Conservation (phyloP, 495 filamentous ascomycete species). For the Wilcoxina mikolae region DNA sequence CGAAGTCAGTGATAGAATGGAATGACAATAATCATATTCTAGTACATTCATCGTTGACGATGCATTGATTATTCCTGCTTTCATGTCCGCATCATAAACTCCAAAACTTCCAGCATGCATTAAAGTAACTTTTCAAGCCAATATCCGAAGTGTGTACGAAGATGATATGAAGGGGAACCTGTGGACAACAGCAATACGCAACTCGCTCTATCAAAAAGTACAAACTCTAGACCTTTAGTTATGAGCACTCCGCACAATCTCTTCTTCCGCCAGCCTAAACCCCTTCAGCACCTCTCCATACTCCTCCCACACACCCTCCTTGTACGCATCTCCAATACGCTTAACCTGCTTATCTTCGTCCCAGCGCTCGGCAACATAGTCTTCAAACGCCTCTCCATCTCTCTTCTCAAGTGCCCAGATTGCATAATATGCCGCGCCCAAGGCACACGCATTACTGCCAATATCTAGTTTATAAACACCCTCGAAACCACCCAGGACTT, state of each 20-base stretch:
- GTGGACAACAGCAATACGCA: too few species aligned
- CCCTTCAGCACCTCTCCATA: slow-evolving; percentile 65
- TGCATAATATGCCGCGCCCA: slow-evolving; percentile 94
- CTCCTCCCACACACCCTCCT: slow-evolving; percentile 49
- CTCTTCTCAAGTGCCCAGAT: slow-evolving; percentile 71
- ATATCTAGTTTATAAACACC: slow-evolving; percentile 87
- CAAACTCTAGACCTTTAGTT: too few species aligned
- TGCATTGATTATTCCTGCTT: too few species aligned
- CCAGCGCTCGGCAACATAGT: slow-evolving; percentile 70
- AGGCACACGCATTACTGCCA: slow-evolving; percentile 87
- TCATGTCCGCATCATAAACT: too few species aligned
- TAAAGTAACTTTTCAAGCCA: too few species aligned
- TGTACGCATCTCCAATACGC: slow-evolving; percentile 71
- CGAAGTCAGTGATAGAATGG: too few species aligned
- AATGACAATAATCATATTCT: too few species aligned
- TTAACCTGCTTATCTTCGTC: slow-evolving; percentile 65
- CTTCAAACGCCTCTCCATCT: slow-evolving; percentile 54
- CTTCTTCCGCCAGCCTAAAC: slow-evolving; percentile 65
- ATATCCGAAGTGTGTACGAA: too few species aligned
- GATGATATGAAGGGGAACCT: too few species aligned
- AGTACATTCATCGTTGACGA: too few species aligned
- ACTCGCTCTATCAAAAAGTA: too few species aligned
- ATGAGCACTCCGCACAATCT: slow-evolving; percentile 37
- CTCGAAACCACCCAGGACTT: slow-evolving; percentile 75
- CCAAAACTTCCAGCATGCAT: too few species aligned